Evolutionary conservation across 2,329 filamentous ascomycete species (phyloP).

Genomic region (Hortaea werneckii): DNA sequence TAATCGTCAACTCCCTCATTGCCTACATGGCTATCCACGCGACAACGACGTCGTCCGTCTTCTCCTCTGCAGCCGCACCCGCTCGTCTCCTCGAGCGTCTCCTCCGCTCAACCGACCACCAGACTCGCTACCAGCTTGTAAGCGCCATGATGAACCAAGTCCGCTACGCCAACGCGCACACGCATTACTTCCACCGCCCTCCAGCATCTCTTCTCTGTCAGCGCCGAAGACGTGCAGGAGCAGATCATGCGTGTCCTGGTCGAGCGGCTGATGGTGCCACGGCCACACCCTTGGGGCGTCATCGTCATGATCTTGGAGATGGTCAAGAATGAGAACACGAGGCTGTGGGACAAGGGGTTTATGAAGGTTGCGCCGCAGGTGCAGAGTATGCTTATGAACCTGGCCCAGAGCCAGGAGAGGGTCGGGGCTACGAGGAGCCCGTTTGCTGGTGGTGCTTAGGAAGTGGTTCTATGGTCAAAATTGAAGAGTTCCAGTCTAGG

Average conservation of each 20-base stretch:
- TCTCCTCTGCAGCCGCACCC: slow-evolving; percentile 56
- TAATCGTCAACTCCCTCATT: slow-evolving; percentile 72
- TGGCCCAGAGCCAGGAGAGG: slow-evolving; percentile 19
- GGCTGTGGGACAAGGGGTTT: slow-evolving; percentile 87
- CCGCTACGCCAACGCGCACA: slow-evolving; percentile 79
- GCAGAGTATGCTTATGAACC: slow-evolving; percentile 23
- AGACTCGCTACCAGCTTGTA: slow-evolving; percentile 75
- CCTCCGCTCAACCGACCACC: slow-evolving; percentile 61
- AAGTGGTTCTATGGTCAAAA: no score
- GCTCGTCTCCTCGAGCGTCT: slow-evolving; percentile 66
- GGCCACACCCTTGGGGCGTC: slow-evolving; percentile 92
- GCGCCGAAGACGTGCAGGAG: slow-evolving; percentile 68
- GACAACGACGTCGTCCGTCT: slow-evolving; percentile 53
- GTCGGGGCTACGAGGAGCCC: slow-evolving; percentile 5
- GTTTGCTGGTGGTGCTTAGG: not conserved
- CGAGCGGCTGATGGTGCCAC: slow-evolving; percentile 77
- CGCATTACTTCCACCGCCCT: slow-evolving; percentile 84
- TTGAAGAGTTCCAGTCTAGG: no score
- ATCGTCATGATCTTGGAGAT: slow-evolving; percentile 82
- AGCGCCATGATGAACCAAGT: slow-evolving; percentile 84
- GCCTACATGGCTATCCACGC: slow-evolving; percentile 70
- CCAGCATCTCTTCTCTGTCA: slow-evolving; percentile 64
- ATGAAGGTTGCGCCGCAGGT: slow-evolving; percentile 86
- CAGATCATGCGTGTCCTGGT: slow-evolving; percentile 82
- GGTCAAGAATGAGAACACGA: slow-evolving; percentile 80